Conservation (phyloP, 495 filamentous ascomycete species). For the Penicillium diatomitis region DNA sequence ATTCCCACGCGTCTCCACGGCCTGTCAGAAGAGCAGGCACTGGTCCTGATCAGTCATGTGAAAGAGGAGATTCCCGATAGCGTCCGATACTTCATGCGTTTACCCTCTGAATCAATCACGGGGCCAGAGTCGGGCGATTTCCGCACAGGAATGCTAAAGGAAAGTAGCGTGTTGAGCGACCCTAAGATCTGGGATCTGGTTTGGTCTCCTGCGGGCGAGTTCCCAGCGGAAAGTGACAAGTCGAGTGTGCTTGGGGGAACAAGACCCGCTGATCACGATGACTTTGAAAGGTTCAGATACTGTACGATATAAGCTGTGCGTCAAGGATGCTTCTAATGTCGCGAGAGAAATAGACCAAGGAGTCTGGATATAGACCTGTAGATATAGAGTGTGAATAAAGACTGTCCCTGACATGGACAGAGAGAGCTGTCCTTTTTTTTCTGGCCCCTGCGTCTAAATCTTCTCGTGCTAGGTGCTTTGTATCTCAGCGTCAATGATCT, state of each 20-base stretch:
- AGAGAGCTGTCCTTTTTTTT: too few species aligned
- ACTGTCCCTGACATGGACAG: too few species aligned
- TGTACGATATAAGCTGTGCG: not conserved
- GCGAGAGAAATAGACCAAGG: too few species aligned
- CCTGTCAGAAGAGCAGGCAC: constrained; percentile 58
- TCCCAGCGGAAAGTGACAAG: constrained; percentile 1
- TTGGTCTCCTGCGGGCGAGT: constrained; percentile 19
- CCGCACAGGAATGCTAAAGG: constrained; percentile 23
- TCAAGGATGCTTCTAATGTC: too few species aligned
- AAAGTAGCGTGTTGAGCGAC: constrained; percentile 9
- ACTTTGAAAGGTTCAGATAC: not conserved
- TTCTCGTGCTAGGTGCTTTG: too few species aligned
- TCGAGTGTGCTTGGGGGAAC: not conserved
- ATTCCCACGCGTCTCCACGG: constrained; percentile 12
- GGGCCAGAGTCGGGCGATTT: constrained; percentile 27
- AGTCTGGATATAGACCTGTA: too few species aligned
- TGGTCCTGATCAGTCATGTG: constrained; percentile 84
- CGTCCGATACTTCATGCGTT: constrained; percentile 69
- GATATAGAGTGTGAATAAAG: too few species aligned
- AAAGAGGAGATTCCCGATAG: constrained; percentile 78
- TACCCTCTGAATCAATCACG: constrained; percentile 49
- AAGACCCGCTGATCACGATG: not conserved
- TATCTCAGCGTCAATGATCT: too few species aligned
- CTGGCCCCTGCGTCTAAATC: too few species aligned
- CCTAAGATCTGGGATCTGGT: constrained; percentile 19